Evolutionary conservation across 2,329 filamentous ascomycete species (phyloP).

Genomic region (Microcyclospora pomicola): DNA sequence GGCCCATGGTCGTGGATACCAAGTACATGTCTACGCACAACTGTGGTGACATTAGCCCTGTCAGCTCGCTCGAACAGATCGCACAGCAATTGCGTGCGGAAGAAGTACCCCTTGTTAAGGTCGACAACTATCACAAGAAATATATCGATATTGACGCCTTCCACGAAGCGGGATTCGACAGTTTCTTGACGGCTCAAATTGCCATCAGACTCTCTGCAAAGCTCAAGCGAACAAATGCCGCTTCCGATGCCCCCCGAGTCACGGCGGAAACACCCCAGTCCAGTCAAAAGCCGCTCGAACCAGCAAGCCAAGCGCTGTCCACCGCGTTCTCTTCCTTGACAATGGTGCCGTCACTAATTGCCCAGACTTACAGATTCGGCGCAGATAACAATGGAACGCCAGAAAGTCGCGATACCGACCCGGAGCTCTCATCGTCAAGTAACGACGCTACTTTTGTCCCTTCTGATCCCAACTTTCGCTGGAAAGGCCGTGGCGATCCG

Average conservation of each 20-base stretch:
- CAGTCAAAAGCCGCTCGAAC: conserved; percentile 1
- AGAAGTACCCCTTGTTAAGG: conserved; percentile 29
- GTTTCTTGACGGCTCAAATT: conserved; percentile 45
- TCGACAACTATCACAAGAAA: conserved; percentile 24
- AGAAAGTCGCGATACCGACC: conserved; percentile 1
- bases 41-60: conserved; percentile 38
- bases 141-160: conserved; percentile 28
- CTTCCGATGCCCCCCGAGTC: conserved; percentile 21
- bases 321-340: conserved; percentile 2
- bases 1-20: conserved; percentile 46
- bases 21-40: conserved; percentile 49
- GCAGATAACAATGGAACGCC: conserved; percentile 1
- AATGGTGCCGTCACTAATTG: conserved; percentile 3
- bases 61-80: conserved; percentile 36
- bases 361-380: background rate
- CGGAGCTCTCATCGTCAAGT: background rate
- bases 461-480: conserved; percentile 13
- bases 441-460: conserved; percentile 12
- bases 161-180: conserved; percentile 53
- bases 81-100: conserved; percentile 27
- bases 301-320: conserved; percentile 5
- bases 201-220: conserved; percentile 43
- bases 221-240: conserved; percentile 25
- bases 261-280: background rate
- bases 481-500: conserved; percentile 19